Conservation (phyloP, 2,329 filamentous ascomycete genomes). For the Fusarium caatingaense region DNA sequence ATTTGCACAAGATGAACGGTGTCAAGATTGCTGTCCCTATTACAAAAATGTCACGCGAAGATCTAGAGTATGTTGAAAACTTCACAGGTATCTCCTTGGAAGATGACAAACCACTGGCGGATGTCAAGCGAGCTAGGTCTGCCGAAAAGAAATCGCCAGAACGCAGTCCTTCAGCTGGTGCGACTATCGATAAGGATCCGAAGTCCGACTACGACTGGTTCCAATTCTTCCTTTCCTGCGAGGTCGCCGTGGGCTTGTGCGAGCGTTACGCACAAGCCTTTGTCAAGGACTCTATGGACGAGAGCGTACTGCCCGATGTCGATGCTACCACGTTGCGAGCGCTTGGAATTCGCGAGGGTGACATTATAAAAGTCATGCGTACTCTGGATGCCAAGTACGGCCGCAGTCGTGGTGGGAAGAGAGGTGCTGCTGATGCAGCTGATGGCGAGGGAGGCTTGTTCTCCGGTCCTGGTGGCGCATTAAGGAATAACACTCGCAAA, state of each 20-base stretch:
- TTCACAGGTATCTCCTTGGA: conserved; percentile 89
- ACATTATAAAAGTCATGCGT: conserved; percentile 96
- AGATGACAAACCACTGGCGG: conserved; percentile 92
- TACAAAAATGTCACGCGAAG: conserved; percentile 93
- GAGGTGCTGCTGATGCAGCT: conserved; percentile 55
- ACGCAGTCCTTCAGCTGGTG: conserved; percentile 61
- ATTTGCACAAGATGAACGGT: conserved; percentile 96
- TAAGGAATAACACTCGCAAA: conserved; percentile 95
- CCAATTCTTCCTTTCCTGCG: conserved; percentile 94
- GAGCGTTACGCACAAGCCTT: conserved; percentile 95
- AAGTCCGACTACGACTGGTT: conserved; percentile 97
- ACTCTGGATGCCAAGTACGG: conserved; percentile 83
- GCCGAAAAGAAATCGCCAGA: conserved; percentile 44
- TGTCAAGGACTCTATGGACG: conserved; percentile 91
- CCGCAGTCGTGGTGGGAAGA: conserved; percentile 63
- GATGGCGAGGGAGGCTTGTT: conserved; percentile 82
- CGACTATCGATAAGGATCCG: conserved; percentile 68
- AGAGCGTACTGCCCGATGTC: conserved; percentile 90
- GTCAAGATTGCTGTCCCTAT: conserved; percentile 98
- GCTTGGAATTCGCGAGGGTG: conserved; percentile 92
- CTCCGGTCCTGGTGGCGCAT: conserved; percentile 87
- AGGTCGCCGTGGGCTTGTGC: conserved; percentile 91
- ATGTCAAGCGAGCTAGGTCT: conserved; percentile 72
- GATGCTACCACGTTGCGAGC: conserved; percentile 84
- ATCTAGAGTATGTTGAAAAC: conserved; percentile 93